Evolutionary conservation across 169 alveolate genomes (phyloP).

Genomic region (Plasmodium relictum): DNA sequence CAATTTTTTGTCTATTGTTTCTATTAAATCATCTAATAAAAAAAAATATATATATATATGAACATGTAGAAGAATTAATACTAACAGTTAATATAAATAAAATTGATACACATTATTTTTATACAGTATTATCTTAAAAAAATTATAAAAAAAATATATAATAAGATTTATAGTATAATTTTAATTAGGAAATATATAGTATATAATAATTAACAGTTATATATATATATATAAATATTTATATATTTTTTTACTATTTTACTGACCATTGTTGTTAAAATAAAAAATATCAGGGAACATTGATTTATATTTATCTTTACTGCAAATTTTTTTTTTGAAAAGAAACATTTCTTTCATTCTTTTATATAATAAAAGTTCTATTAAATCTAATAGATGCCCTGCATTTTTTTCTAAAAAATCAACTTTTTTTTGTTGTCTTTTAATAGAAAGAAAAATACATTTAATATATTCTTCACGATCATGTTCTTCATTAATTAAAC

Average conservation of each 20-base stretch:
- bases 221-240: neutral
- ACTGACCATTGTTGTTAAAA: constrained; percentile 48
- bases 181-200: neutral
- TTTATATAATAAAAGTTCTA: constrained; percentile 58
- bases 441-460: constrained; percentile 30
- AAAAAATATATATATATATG: constrained; percentile 2
- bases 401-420: constrained; percentile 16
- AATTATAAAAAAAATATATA: neutral
- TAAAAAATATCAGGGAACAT: constrained; percentile 37
- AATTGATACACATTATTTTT: too few species aligned
- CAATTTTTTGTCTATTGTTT: constrained; percentile 19
- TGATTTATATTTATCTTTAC: constrained; percentile 27
- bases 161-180: neutral
- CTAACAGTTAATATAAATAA: too few species aligned
- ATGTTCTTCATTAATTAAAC: neutral
- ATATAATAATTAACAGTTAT: neutral
- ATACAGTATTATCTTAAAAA: too few species aligned
- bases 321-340: constrained; percentile 23
- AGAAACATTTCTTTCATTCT: constrained; percentile 56
- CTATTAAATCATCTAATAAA: constrained; percentile 32
- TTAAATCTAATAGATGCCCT: constrained; percentile 18
- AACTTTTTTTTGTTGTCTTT: constrained; percentile 24
- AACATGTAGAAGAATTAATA: too few species aligned
- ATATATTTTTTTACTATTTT: neutral
- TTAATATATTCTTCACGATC: constrained; percentile 8